phyloP scores from a whole-genome alignment of 495 filamentous ascomycete species.

The Penicillium salamii region DNA sequence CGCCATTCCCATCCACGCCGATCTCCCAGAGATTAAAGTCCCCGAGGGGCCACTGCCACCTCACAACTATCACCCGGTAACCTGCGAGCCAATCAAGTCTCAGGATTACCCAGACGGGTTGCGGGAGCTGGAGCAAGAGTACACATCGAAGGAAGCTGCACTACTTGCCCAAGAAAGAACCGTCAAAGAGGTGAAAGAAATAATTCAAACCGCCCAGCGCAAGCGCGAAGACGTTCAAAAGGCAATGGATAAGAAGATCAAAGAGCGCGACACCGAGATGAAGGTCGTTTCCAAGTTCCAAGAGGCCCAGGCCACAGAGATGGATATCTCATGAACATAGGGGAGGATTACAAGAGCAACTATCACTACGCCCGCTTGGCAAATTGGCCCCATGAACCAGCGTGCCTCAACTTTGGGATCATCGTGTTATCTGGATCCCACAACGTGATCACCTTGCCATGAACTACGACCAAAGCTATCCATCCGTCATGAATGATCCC shows the following conservation, averaged over 20 bases:
- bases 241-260: conserved; percentile 45
- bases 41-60: conserved; percentile 30
- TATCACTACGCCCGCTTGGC: not conserved
- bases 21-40: conserved; percentile 39
- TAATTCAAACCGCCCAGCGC: conserved; percentile 35
- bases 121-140: conserved; percentile 38
- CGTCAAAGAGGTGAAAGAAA: conserved; percentile 40
- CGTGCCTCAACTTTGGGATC: too few relatives aligned
- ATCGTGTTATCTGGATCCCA: too few relatives aligned
- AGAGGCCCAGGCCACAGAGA: conserved; percentile 34
- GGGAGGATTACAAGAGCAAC: not conserved
- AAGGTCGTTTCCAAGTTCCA: conserved; percentile 47
- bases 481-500: too few relatives aligned
- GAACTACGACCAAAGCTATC: too few relatives aligned
- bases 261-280: conserved; percentile 45
- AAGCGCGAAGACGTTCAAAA: conserved; percentile 43
- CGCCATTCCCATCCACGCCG: conserved; percentile 40
- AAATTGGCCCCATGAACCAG: not conserved
- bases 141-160: conserved; percentile 33
- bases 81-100: conserved; percentile 34
- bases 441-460: too few relatives aligned
- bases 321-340: conserved; percentile 29
- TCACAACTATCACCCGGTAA: conserved; percentile 39
- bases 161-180: conserved; percentile 39
- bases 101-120: conserved; percentile 32